These are phyloP conservation scores for Corrigiola litoralis DNA, from an alignment of 179 eudicot genomes.

Conservation along the genomic window DNA sequence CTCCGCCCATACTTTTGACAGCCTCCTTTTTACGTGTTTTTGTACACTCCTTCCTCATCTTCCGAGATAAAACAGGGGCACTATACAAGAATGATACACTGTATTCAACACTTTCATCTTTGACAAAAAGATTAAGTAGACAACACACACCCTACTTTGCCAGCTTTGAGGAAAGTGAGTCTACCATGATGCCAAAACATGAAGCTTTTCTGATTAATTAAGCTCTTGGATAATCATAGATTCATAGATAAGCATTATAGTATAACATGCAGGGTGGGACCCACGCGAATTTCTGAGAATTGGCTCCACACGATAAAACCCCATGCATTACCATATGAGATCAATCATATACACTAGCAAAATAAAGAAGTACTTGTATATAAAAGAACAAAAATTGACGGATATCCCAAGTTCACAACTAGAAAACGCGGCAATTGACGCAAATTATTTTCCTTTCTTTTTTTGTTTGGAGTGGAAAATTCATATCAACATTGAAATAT, in stretches of 20 bases:
- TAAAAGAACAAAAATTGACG: background rate
- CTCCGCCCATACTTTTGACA: conserved; percentile 5
- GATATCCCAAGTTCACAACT: conserved; percentile 31
- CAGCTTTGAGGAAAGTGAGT: conserved; percentile 5
- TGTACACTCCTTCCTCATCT: no score
- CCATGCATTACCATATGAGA: background rate
- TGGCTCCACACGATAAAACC: background rate
- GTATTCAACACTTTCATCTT: background rate
- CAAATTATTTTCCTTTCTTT: background rate
- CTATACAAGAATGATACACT: background rate
- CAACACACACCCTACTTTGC: conserved; percentile 4
- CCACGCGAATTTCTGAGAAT: conserved; percentile 22
- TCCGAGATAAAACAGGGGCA: background rate
- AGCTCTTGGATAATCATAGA: no score
- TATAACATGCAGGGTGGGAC: background rate
- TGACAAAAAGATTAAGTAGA: conserved; percentile 9
- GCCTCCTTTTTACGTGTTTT: background rate
- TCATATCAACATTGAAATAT: background rate
- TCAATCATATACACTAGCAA: background rate
- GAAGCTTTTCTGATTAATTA: background rate
- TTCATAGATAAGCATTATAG: no score
- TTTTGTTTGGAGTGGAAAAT: background rate
- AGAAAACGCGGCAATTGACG: conserved; percentile 21
- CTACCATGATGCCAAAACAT: background rate
- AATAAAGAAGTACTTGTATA: background rate